Conservation (phyloP, 495 filamentous ascomycete genomes). For the Aspergillus ostianus region DNA sequence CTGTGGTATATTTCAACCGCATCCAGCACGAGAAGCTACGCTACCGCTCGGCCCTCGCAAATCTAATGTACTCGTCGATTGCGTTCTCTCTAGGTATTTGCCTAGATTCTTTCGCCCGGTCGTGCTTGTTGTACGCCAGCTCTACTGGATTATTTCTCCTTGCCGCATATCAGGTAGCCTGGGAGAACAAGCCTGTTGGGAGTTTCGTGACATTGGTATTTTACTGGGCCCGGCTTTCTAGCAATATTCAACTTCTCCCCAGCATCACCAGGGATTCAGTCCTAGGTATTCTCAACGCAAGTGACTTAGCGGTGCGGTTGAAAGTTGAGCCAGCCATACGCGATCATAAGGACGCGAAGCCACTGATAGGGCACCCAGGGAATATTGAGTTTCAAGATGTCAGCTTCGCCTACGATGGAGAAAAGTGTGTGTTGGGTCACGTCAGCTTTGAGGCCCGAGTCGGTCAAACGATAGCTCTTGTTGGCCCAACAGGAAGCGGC, state of each 20-base stretch:
- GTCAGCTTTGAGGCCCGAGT: conserved; percentile 36
- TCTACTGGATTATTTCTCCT: neutral
- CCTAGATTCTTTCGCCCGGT: neutral
- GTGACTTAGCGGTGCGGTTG: neutral
- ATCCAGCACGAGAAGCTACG: neutral
- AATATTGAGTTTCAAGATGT: neutral
- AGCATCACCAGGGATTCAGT: neutral
- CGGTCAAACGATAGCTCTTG: conserved; percentile 69
- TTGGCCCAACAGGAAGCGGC: conserved; percentile 73
- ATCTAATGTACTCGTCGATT: neutral
- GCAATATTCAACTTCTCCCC: neutral
- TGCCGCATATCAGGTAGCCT: neutral
- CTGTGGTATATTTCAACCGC: neutral
- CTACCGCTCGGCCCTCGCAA: neutral
- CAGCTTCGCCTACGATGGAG: neutral
- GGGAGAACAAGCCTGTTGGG: neutral
- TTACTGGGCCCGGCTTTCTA: neutral
- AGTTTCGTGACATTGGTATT: neutral
- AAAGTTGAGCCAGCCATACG: neutral
- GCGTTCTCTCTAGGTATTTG: neutral
- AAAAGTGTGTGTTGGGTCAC: neutral
- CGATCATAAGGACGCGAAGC: neutral
- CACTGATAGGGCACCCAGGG: neutral
- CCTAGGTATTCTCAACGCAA: neutral
- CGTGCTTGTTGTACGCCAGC: neutral